These are phyloP conservation scores for Fusarium nelsonii DNA, from an alignment of 2,329 filamentous ascomycete species.

Conservation along the genomic window DNA sequence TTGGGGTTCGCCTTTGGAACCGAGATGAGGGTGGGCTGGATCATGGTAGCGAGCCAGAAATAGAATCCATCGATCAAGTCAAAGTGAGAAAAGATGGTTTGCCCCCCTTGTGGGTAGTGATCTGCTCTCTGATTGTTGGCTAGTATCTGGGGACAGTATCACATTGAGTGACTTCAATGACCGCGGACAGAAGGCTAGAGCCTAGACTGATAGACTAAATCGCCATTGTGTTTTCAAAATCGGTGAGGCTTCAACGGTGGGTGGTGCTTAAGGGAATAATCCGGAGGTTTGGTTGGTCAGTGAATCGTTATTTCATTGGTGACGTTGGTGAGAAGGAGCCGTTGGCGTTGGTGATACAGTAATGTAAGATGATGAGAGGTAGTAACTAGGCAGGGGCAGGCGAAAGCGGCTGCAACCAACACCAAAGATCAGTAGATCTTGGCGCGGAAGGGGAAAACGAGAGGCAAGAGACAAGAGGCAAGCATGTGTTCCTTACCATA, in stretches of 20 bases:
- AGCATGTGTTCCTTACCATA: not conserved
- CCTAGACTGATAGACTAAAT: slow-evolving; percentile 1
- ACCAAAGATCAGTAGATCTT: slow-evolving; percentile 5
- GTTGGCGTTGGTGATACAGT: slow-evolving; percentile 20
- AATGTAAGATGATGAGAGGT: not conserved
- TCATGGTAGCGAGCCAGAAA: slow-evolving; percentile 30
- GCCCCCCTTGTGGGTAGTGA: not conserved
- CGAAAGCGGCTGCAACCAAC: slow-evolving; percentile 28
- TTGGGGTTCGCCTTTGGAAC: slow-evolving; percentile 29
- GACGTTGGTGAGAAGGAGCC: slow-evolving; percentile 17
- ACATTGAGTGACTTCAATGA: not conserved
- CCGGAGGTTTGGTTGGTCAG: slow-evolving; percentile 24
- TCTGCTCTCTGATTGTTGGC: not conserved
- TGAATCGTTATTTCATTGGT: slow-evolving; percentile 25
- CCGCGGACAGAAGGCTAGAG: not conserved
- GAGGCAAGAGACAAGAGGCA: slow-evolving; percentile 8
- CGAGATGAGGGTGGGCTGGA: slow-evolving; percentile 38
- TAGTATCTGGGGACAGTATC: not conserved
- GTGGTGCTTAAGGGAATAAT: not conserved
- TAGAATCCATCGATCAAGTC: slow-evolving; percentile 20
- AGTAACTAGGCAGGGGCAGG: slow-evolving; percentile 9
- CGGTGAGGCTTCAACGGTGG: slow-evolving; percentile 10
- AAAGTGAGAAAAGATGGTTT: slow-evolving; percentile 3
- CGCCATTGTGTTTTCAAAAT: slow-evolving; percentile 5
- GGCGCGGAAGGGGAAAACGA: not conserved